Base-by-base conservation (phyloP, 345 rosid species). In the Triadica sebifera region DNA sequence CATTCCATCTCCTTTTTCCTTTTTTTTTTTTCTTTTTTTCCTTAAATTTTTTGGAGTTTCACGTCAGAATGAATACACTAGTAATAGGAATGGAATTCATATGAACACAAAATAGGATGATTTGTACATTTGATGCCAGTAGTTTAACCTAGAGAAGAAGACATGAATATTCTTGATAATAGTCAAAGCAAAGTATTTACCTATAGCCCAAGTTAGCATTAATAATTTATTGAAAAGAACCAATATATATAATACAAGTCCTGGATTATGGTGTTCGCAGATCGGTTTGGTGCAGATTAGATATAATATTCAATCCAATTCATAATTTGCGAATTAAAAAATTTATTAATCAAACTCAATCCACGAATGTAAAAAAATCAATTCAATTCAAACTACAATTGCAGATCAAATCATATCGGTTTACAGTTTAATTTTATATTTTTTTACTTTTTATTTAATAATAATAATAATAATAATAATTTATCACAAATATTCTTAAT, bases 181-280 rank as follows among this genome's bases (percentile, higher is more conserved):
- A 56, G 65, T 79, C 74, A 84, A 75, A 84, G 88, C 65, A 85
- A 85, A 82, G 89, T 45, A 81, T 78, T 85, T 66, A 70, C 78
- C 73, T 25, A 19, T 22, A 59, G 38, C n/a, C 19, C 81, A 76
- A 72, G 73, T 74, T 61, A 70, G 73, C 71, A 70, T 11, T 50
- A 5, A 2, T 20, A 71, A 22, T 12, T 11, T 6, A 25, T 6
- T 71, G 25, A 56, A 67, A 77, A 64, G 37, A 15, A 16, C 17
- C 1, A 29, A 58, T 57, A 19, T 29, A 29, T n/a, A 63, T 13
- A 5, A 29, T 38, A 41, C 50, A 38, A 29, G 37, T 25, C n/a
- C n/a, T 37, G 13, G 0, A n/a, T n/a, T n/a, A n/a, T n/a, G n/a
- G n/a, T n/a, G n/a, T n/a, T n/a, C n/a, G n/a, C n/a, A n/a, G n/a